phyloP scores from a whole-genome alignment of 495 filamentous ascomycete genomes.

The Beverwykella pulmonaria region DNA sequence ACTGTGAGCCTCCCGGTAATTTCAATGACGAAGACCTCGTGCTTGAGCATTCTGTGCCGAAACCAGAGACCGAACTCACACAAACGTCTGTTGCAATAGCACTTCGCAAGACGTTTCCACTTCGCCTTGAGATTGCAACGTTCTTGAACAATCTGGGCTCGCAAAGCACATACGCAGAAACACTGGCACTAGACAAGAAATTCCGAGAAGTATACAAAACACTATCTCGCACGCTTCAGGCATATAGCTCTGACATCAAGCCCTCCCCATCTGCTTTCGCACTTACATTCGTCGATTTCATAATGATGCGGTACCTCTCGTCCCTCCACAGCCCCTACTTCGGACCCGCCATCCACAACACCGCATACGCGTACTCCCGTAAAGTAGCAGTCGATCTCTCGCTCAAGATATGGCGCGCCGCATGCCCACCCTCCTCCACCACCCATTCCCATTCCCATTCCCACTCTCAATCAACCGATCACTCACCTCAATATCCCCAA shows the following conservation, averaged over 20 bases:
- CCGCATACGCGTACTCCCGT: constrained; percentile 55
- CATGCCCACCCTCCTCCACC: constrained; percentile 45
- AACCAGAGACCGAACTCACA: constrained; percentile 39
- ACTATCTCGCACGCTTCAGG: constrained; percentile 38
- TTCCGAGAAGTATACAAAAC: constrained; percentile 42
- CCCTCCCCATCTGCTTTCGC: constrained; percentile 46
- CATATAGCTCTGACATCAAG: constrained; percentile 2
- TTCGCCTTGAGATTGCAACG: constrained; percentile 10
- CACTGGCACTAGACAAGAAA: constrained; percentile 47
- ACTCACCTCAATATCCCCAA: constrained; percentile 4
- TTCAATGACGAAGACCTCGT: constrained; percentile 56
- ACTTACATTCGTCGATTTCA: constrained; percentile 48
- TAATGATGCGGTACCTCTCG: constrained; percentile 52
- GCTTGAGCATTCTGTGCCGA: constrained; percentile 40
- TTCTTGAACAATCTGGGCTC: constrained; percentile 27
- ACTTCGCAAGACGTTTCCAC: constrained; percentile 20
- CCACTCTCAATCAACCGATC: constrained; percentile 13
- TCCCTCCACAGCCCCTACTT: constrained; percentile 57
- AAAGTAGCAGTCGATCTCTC: constrained; percentile 53
- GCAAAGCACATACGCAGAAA: constrained; percentile 12
- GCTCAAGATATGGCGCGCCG: constrained; percentile 54
- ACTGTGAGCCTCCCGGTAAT: constrained; percentile 16
- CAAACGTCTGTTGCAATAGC: constrained; percentile 24
- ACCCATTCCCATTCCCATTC: no score
- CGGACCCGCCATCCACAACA: constrained; percentile 43